Evolutionary conservation across 192 early-diverging fungal species (phyloP).

Genomic region (Mortierella hygrophila): DNA sequence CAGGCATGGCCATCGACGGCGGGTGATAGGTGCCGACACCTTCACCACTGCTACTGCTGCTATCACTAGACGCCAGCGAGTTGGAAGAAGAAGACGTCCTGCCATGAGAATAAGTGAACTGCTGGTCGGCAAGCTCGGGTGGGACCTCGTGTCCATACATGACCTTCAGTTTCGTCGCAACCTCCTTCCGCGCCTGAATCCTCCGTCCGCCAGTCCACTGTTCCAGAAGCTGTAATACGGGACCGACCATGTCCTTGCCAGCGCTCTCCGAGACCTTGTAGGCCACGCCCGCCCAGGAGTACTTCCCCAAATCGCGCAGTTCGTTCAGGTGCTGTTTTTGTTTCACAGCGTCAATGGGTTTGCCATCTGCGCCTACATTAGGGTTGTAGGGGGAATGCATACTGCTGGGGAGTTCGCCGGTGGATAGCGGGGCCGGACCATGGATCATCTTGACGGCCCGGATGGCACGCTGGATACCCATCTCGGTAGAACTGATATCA

Average conservation of each 20-base stretch:
- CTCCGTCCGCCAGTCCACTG: conserved; percentile 37
- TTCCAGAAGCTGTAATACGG: conserved; percentile 37
- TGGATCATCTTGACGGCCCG: conserved; percentile 28
- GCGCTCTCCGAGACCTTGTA: background rate
- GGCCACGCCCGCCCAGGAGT: conserved; percentile 44
- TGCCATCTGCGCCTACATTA: background rate
- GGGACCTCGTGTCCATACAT: conserved; percentile 12
- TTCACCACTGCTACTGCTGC: conserved; percentile 10
- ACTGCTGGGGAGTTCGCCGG: background rate
- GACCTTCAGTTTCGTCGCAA: conserved; percentile 38
- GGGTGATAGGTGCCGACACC: background rate
- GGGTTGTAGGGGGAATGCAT: background rate
- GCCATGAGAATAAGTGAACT: background rate
- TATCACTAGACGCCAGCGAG: background rate
- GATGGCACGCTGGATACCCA: conserved; percentile 22
- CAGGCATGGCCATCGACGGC: background rate
- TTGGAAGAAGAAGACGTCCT: background rate
- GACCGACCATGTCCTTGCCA: conserved; percentile 41
- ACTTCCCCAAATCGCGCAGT: conserved; percentile 40
- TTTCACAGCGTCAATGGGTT: background rate
- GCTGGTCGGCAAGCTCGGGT: background rate
- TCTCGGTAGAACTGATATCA: conserved; percentile 33
- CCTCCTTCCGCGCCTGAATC: conserved; percentile 17
- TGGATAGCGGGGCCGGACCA: background rate
- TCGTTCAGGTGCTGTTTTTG: conserved; percentile 17